phyloP scores from a whole-genome alignment of 352 stramenopile species.

The Phytopythium delawarense region DNA sequence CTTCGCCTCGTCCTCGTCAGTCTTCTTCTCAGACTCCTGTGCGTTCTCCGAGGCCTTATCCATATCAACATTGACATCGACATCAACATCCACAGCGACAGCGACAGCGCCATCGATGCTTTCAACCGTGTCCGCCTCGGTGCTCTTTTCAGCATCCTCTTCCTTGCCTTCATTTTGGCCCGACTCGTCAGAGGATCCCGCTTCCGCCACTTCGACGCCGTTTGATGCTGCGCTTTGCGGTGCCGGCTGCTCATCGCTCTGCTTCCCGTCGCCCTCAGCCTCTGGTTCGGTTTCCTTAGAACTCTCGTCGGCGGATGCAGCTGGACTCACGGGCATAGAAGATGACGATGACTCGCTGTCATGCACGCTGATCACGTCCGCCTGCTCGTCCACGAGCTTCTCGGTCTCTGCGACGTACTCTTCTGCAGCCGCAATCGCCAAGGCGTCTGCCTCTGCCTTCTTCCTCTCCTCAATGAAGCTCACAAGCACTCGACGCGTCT shows the following conservation, averaged over 20 bases:
- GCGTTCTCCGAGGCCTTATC: neutral
- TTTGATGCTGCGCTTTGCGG: neutral
- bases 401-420: neutral
- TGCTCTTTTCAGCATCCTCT: neutral
- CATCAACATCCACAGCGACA: neutral
- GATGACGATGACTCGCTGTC: conserved; percentile 2
- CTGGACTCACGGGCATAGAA: neutral
- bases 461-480: conserved; percentile 29
- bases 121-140: neutral
- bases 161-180: neutral
- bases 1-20: neutral
- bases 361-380: conserved; percentile 10
- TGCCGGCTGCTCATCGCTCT: neutral
- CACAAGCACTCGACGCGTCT: conserved; percentile 49
- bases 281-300: neutral
- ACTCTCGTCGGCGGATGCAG: neutral
- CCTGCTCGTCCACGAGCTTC: conserved; percentile 4
- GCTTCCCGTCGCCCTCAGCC: neutral
- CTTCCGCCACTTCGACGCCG: neutral
- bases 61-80: conserved; percentile 2
- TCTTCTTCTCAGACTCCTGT: neutral
- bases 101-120: neutral
- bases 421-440: neutral
- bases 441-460: conserved; percentile 1
- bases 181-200: neutral